Conservation (phyloP, 371 early-diverging fungal species). For the Capillidium heterosporum region DNA sequence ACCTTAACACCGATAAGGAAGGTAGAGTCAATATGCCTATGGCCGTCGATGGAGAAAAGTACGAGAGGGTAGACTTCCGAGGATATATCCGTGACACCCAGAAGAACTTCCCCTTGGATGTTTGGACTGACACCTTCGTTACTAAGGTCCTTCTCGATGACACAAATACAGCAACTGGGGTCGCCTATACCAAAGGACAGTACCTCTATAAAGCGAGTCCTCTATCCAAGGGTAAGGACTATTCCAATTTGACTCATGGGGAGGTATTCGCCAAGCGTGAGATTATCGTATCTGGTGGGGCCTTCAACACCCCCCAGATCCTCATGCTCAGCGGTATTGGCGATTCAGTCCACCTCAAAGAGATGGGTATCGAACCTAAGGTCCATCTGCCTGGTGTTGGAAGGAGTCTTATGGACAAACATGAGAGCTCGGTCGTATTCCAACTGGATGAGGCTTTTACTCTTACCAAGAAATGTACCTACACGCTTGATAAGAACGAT, state of each 20-base stretch:
- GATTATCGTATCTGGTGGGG: constrained; percentile 13
- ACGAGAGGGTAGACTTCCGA: background rate
- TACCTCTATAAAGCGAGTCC: constrained; percentile 5
- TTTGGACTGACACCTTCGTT: constrained; percentile 4
- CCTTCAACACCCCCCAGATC: constrained; percentile 13
- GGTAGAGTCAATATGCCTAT: background rate
- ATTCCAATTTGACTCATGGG: background rate
- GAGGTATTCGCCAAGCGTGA: constrained; percentile 11
- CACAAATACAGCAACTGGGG: background rate
- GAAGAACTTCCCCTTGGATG: background rate
- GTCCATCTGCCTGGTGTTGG: constrained; percentile 2
- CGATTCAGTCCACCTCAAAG: background rate
- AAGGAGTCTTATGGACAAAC: background rate
- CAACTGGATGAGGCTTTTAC: background rate
- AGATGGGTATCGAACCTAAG: background rate
- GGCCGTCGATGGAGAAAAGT: background rate
- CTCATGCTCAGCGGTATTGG: constrained; percentile 16
- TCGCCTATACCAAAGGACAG: background rate
- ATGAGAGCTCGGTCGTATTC: background rate
- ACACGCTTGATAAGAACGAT: background rate
- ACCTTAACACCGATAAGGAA: background rate
- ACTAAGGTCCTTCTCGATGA: constrained; percentile 2
- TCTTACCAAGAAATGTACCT: background rate
- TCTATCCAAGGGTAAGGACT: background rate
- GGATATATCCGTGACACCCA: background rate